Base-by-base conservation (phyloP, 352 stramenopile species). In the Stramenopiles sp. region DNA sequence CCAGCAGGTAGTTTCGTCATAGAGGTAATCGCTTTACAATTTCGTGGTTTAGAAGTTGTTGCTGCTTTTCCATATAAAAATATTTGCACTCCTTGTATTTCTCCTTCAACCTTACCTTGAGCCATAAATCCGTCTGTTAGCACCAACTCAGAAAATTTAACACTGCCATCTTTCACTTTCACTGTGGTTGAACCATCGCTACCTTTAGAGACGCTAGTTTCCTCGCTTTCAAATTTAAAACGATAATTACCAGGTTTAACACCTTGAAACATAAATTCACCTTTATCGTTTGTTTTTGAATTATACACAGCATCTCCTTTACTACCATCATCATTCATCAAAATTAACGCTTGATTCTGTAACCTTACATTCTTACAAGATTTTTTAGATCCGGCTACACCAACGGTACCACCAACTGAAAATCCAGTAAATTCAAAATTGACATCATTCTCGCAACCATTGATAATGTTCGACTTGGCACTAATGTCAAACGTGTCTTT, bases 401-500 rank as follows among this genome's bases (percentile, higher is more conserved):
- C 30, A 76, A 76, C 4, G 4, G 65, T 13, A 31, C 65, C 65
- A 33, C 31, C 7, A 4, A 76, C 65, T 13, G 65, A 4, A 76
- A 76, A 76, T 4, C 65, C 65, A 13, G 65, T 76, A 33, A 76
- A 76, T 13, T 76, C 65, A 76, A 76, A 76, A 33, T 76, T 76
- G 7, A 76, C 65, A 33, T 76, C 65, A 31, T 76, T 31, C 13
- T 76, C 65, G 65, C 65, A 76, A 13, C 65, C 65, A 13, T 76
- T 1, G 30, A 76, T 33, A 13, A 13, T 13, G 13, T 76, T 20
- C 13, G 30, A 31, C 4, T 1, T 13, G 4, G 65, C 30, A 33
- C 4, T 76, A 13, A 76, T 33, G 7, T 76, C 65, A 33, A 33
- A 76, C 4, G 30, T 33, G 31, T 76, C 31, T 13, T 76, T 4